Conservation (phyloP, 2,329 filamentous ascomycete genomes). For the Orbilia javanica region DNA sequence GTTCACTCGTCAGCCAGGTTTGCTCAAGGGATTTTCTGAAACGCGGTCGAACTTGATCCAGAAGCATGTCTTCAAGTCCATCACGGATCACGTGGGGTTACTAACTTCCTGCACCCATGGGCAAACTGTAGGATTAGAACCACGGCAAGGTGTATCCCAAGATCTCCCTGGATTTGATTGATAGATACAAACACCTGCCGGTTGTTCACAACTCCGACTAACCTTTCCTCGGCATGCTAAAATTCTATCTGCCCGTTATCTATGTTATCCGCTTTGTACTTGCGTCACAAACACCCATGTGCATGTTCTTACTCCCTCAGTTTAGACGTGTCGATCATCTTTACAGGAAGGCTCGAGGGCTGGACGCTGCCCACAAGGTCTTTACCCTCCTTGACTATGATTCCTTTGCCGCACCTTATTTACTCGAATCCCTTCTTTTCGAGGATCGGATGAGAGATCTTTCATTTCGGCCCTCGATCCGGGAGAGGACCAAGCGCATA, state of each 20-base stretch:
- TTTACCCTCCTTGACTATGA: background rate
- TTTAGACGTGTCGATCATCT: conserved; percentile 10
- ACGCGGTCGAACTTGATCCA: conserved; percentile 19
- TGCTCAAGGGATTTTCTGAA: conserved; percentile 47
- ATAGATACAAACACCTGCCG: background rate
- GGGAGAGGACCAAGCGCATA: conserved; percentile 48
- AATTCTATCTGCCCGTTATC: background rate
- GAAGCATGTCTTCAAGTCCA: background rate
- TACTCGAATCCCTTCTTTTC: conserved; percentile 30
- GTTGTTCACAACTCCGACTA: background rate
- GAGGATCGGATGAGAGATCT: conserved; percentile 56
- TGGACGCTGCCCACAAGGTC: background rate
- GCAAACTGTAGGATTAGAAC: background rate
- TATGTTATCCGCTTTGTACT: conserved; percentile 2
- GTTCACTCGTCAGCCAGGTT: conserved; percentile 28
- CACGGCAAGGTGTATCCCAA: background rate
- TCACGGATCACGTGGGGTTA: conserved; percentile 38
- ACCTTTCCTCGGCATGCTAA: too few relatives aligned
- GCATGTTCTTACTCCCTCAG: background rate
- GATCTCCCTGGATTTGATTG: too few relatives aligned
- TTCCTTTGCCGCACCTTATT: conserved; percentile 49
- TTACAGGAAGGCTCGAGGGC: background rate
- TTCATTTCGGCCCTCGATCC: conserved; percentile 54
- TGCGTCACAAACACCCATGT: background rate
- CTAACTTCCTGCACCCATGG: background rate